phyloP scores from a whole-genome alignment of 2,329 filamentous ascomycete genomes.

The Phialophora expanda region DNA sequence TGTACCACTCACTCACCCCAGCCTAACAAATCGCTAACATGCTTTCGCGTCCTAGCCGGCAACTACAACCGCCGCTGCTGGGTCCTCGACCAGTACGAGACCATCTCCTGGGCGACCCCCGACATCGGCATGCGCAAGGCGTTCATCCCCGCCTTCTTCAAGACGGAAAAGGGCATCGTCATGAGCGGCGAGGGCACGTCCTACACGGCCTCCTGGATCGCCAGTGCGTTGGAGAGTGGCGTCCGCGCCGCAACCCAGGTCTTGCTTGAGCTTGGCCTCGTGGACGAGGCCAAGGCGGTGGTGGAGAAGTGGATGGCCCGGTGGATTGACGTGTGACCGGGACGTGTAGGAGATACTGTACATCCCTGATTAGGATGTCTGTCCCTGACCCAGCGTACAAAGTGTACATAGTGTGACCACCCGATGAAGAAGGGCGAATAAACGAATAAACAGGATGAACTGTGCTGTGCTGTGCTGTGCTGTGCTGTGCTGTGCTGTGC shows the following conservation, averaged over 20 bases:
- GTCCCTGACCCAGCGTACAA: too few species aligned
- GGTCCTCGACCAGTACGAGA: slow-evolving; percentile 65
- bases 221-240: slow-evolving; percentile 52
- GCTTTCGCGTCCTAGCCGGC: slow-evolving; percentile 49
- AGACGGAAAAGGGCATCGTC: slow-evolving; percentile 71
- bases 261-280: slow-evolving; percentile 62
- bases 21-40: background rate
- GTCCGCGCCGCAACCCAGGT: slow-evolving; percentile 9
- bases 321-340: slow-evolving; percentile 29
- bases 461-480: too few species aligned
- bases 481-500: too few species aligned
- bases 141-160: slow-evolving; percentile 74
- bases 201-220: slow-evolving; percentile 75
- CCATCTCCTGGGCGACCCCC: slow-evolving; percentile 67
- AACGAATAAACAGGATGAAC: too few species aligned
- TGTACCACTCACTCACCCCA: background rate
- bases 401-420: too few species aligned
- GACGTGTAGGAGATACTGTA: too few species aligned
- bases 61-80: slow-evolving; percentile 70
- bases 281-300: slow-evolving; percentile 61
- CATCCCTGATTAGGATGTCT: too few species aligned
- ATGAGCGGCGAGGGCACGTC: slow-evolving; percentile 73
- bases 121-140: slow-evolving; percentile 69
- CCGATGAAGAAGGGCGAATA: too few species aligned
- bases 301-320: slow-evolving; percentile 26